Conservation (phyloP, 305 asterid species). For the Coffea humblotiana region DNA sequence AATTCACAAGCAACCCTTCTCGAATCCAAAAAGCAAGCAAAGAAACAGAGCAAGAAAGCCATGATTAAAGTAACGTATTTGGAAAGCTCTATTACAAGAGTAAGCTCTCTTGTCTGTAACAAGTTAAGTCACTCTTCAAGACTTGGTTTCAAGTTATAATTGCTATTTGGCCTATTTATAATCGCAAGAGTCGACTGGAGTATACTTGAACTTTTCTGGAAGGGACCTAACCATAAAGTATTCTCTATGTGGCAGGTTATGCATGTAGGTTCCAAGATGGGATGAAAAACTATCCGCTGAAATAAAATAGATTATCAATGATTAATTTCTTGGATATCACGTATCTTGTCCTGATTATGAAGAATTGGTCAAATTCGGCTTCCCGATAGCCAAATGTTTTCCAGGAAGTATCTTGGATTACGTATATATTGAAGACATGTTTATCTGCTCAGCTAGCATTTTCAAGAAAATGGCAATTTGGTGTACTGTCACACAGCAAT, state of each 20-base stretch:
- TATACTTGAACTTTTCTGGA: not conserved
- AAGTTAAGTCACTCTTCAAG: no score
- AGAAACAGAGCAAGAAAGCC: conserved; percentile 10
- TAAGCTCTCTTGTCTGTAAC: no score
- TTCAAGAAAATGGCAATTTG: no score
- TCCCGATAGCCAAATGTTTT: not conserved
- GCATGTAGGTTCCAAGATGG: not conserved
- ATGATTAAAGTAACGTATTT: not conserved
- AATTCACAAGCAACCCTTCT: not conserved
- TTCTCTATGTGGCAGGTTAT: no score
- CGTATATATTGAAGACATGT: not conserved
- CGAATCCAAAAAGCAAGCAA: conserved; percentile 11
- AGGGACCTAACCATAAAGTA: not conserved
- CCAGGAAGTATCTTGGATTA: not conserved
- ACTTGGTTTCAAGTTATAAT: no score
- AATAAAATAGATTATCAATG: not conserved
- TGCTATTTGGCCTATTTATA: not conserved
- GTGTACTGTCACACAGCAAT: not conserved
- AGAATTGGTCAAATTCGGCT: not conserved
- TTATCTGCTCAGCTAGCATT: not conserved
- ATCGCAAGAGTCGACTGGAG: not conserved
- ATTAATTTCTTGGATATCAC: not conserved
- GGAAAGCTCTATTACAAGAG: not conserved
- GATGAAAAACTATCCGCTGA: not conserved
- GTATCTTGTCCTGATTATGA: not conserved